phyloP scores from a whole-genome alignment of 306 rosid genomes.

The Mimosa bimucronata region DNA sequence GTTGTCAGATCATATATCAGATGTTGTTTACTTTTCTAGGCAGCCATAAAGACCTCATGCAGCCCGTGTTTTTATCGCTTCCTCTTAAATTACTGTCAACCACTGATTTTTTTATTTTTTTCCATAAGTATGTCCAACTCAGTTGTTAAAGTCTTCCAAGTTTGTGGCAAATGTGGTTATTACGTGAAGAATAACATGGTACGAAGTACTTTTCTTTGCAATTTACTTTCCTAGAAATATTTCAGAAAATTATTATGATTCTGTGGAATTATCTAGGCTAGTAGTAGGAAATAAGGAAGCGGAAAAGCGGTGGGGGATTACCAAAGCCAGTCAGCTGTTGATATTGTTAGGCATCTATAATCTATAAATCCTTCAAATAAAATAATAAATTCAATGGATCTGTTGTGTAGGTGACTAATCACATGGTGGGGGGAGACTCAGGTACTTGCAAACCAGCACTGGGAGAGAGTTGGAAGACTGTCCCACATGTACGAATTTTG shows the following conservation, averaged over 20 bases:
- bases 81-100: neutral
- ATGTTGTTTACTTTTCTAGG: neutral
- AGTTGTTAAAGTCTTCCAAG: neutral
- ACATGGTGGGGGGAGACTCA: constrained; percentile 84
- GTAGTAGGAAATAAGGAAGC: constrained; percentile 3
- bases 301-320: neutral
- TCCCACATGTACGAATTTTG: constrained; percentile 74
- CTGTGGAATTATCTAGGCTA: neutral
- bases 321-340: constrained; percentile 2
- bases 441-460: constrained; percentile 88
- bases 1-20: constrained; percentile 7
- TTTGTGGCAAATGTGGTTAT: neutral
- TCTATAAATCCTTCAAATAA: constrained; percentile 18
- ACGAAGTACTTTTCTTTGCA: constrained; percentile 10
- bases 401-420: constrained; percentile 83
- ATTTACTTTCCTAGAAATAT: neutral
- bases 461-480: constrained; percentile 93
- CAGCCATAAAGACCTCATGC: neutral
- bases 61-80: neutral
- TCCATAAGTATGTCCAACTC: neutral
- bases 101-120: neutral
- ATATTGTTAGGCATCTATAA: constrained; percentile 18
- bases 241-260: constrained; percentile 2
- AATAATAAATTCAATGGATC: constrained; percentile 30
- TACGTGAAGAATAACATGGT: neutral